A percentile compares a stretch with the other conserved stretches of the same genome.
Conservation (phyloP, 164 flowering plant species). For the Annona cherimola region DNA sequence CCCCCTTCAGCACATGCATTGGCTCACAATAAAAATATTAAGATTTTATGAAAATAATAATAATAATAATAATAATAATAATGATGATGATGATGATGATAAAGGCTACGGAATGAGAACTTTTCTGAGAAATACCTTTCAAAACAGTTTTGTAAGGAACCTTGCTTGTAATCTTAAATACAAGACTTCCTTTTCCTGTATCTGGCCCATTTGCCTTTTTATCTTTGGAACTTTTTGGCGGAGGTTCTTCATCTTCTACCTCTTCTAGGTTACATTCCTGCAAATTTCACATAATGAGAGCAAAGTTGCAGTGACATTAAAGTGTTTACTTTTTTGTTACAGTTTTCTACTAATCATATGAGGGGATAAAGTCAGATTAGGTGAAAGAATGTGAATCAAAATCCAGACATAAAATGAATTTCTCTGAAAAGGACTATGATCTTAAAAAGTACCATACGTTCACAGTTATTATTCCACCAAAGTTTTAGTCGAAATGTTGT, state of each 20-base stretch:
- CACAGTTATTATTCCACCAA: too few species aligned
- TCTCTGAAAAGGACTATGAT: too few species aligned
- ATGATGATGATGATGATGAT: too few species aligned
- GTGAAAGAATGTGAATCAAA: too few species aligned
- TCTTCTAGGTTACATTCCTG: slow-evolving; percentile 96
- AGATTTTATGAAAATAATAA: background rate
- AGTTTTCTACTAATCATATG: too few species aligned
- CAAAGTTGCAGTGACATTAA: background rate
- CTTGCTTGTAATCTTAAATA: slow-evolving; percentile 79
- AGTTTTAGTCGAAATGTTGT: too few species aligned
- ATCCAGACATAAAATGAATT: background rate
- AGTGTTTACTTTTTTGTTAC: background rate
- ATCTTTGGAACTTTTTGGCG: slow-evolving; percentile 87
- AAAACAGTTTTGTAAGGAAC: slow-evolving; percentile 90
- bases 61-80: too few species aligned
- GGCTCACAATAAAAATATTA: background rate
- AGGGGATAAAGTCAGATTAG: too few species aligned
- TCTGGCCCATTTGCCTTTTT: slow-evolving; percentile 91
- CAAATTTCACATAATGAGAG: slow-evolving; percentile 3
- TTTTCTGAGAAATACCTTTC: slow-evolving; percentile 47
- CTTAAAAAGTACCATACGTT: too few species aligned
- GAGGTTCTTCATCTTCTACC: slow-evolving; percentile 75
- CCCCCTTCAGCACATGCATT: background rate
- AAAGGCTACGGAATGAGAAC: background rate
- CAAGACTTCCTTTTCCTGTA: slow-evolving; percentile 61